These are phyloP conservation scores for Catunica adiposa DNA, from an alignment of 2,329 filamentous ascomycete species.

Conservation along the genomic window DNA sequence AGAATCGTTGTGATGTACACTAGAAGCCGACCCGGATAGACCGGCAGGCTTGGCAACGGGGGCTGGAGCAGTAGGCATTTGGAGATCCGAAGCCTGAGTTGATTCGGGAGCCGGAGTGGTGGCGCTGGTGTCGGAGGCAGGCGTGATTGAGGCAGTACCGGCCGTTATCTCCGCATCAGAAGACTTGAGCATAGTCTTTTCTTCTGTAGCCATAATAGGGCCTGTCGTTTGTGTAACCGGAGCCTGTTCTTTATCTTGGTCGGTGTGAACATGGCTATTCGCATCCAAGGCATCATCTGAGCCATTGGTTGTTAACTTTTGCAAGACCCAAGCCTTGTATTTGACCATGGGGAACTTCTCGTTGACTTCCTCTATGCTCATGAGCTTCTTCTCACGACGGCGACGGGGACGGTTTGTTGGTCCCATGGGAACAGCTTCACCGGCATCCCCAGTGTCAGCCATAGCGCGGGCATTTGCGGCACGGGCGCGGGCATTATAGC, in stretches of 20 bases:
- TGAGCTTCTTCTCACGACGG: constrained; percentile 90
- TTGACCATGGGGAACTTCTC: constrained; percentile 90
- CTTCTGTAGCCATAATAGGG: neutral
- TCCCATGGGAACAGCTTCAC: constrained; percentile 76
- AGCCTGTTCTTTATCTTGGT: neutral
- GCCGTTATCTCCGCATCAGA: constrained; percentile 1
- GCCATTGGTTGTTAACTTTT: constrained; percentile 20
- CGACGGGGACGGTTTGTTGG: constrained; percentile 70
- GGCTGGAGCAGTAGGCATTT: constrained; percentile 4
- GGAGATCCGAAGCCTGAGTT: neutral
- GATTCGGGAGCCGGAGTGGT: neutral
- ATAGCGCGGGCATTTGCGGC: constrained; percentile 51
- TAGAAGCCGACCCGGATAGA: neutral
- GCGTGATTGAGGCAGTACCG: neutral
- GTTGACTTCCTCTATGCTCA: constrained; percentile 98
- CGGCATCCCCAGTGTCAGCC: constrained; percentile 47
- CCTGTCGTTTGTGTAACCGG: neutral
- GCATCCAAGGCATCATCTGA: neutral
- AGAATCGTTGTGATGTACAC: constrained; percentile 9
- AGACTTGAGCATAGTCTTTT: too few relatives aligned
- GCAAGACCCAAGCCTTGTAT: constrained; percentile 81
- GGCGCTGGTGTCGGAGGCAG: too few relatives aligned
- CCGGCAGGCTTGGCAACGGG: constrained; percentile 8
- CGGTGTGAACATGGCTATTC: neutral
- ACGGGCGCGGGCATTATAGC: constrained; percentile 89